These are phyloP conservation scores for Aspergillus sp. DNA, from an alignment of 2,329 filamentous ascomycete genomes.

Conservation along the genomic window DNA sequence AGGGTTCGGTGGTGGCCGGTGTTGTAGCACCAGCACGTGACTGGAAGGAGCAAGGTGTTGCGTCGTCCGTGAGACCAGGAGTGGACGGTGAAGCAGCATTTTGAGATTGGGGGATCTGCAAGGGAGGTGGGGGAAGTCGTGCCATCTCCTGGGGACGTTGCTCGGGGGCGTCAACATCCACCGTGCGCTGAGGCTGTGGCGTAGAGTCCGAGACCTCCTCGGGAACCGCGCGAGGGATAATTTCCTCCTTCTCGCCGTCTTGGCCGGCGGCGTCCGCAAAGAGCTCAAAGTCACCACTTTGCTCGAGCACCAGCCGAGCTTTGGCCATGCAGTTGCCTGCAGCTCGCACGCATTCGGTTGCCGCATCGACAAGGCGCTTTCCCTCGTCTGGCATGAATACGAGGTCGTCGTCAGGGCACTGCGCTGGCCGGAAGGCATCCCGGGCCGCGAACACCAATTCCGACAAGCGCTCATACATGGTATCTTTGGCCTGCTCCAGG, in stretches of 20 bases:
- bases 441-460: constrained; percentile 78
- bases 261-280: constrained; percentile 52
- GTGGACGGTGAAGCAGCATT: constrained; percentile 34
- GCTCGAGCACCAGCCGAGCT: constrained; percentile 79
- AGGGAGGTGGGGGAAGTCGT: constrained; percentile 47
- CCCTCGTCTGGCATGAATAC: constrained; percentile 80
- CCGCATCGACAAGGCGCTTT: constrained; percentile 70
- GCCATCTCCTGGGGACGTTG: constrained; percentile 28
- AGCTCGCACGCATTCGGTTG: constrained; percentile 83
- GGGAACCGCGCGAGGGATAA: constrained; percentile 7
- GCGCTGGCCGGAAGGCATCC: constrained; percentile 70
- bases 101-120: constrained; percentile 40
- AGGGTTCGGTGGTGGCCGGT: constrained; percentile 28
- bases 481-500: constrained; percentile 67
- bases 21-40: constrained; percentile 42
- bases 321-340: constrained; percentile 90
- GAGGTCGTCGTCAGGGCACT: constrained; percentile 69
- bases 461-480: constrained; percentile 77
- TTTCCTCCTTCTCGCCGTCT: constrained; percentile 34
- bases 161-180: constrained; percentile 12
- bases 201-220: constrained; percentile 18
- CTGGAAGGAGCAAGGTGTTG: constrained; percentile 41
- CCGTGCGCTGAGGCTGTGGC: constrained; percentile 20
- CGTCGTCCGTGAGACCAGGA: constrained; percentile 37
- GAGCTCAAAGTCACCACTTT: constrained; percentile 87